A percentile compares a stretch with the other conserved stretches of the same genome.
Conservation (phyloP, 2,329 filamentous ascomycete species). For the Zalaria sp. region DNA sequence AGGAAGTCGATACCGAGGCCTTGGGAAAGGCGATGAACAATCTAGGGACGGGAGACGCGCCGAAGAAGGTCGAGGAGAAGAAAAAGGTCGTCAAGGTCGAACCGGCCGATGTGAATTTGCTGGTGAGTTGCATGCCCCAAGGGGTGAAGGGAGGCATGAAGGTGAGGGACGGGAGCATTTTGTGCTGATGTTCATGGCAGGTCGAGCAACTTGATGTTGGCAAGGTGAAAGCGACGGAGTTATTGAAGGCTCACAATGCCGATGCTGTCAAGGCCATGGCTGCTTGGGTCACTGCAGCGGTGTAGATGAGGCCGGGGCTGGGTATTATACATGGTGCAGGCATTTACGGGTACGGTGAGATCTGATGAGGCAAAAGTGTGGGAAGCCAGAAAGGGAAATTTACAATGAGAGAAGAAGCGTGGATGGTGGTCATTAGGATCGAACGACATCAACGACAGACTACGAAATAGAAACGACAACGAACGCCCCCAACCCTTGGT, state of each 20-base stretch:
- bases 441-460: no score
- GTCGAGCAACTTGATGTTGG: constrained; percentile 58
- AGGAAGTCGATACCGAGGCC: constrained; percentile 55
- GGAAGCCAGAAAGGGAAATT: no score
- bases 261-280: constrained; percentile 53
- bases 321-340: no score
- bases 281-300: constrained; percentile 34
- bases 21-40: constrained; percentile 59
- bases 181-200: constrained; percentile 22
- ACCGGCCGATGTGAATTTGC: constrained; percentile 51
- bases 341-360: no score
- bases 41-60: constrained; percentile 28
- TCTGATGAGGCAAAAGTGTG: no score
- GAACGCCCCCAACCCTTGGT: no score
- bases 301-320: no score
- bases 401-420: no score
- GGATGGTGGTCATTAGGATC: no score
- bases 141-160: neutral
- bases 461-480: no score
- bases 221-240: constrained; percentile 59
- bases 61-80: constrained; percentile 19
- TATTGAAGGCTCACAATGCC: constrained; percentile 59
- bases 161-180: constrained; percentile 5
- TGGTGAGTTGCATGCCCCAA: constrained; percentile 36
- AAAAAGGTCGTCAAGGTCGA: constrained; percentile 55